Conservation (phyloP, 345 rosid species). For the Euphorbia tirucalli region DNA sequence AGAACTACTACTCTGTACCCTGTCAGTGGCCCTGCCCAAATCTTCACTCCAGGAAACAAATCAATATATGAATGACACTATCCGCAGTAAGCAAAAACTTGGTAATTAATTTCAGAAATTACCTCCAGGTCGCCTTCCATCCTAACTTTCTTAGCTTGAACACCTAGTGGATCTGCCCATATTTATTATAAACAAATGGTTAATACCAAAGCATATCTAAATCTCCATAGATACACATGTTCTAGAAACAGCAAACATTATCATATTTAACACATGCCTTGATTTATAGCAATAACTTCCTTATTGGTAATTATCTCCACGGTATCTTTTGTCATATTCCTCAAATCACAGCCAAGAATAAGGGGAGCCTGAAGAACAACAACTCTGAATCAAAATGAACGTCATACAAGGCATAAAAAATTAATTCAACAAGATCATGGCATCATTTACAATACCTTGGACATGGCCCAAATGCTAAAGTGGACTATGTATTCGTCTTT, state of each 20-base stretch:
- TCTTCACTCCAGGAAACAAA: slow-evolving; percentile 5
- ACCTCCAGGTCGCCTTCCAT: slow-evolving; percentile 43
- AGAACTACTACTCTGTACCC: slow-evolving; percentile 26
- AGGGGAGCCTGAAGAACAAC: slow-evolving; percentile 55
- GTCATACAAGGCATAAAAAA: neutral
- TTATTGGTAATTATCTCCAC: slow-evolving; percentile 54
- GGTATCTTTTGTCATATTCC: slow-evolving; percentile 59
- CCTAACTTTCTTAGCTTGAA: slow-evolving; percentile 54
- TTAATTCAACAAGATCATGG: neutral
- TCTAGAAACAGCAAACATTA: neutral
- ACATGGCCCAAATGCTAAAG: slow-evolving; percentile 91
- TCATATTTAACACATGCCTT: slow-evolving; percentile 39
- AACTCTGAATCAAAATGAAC: neutral
- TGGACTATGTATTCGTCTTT: slow-evolving; percentile 78
- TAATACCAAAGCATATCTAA: neutral
- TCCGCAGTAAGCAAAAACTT: neutral
- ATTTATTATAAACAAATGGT: neutral
- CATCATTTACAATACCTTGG: slow-evolving; percentile 49
- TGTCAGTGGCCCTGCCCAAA: slow-evolving; percentile 34
- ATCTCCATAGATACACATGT: neutral
- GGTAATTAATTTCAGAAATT: neutral
- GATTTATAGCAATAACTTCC: slow-evolving; percentile 82
- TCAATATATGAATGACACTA: neutral
- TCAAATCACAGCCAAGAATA: slow-evolving; percentile 77
- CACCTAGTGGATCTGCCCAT: slow-evolving; percentile 40